Base-by-base conservation (phyloP, 441 rosid species). In the Croton setiger region DNA sequence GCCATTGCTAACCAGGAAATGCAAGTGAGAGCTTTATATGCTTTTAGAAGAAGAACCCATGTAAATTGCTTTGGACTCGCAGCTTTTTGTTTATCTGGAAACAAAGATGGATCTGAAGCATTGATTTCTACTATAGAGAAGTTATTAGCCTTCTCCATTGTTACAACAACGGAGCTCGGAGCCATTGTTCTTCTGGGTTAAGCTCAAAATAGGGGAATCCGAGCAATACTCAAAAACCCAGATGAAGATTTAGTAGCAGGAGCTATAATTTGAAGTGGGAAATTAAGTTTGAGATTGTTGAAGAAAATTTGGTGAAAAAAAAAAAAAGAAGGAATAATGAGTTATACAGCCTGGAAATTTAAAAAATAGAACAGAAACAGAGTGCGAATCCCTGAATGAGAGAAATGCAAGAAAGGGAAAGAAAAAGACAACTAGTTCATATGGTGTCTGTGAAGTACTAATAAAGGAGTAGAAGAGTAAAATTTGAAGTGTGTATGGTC, bases 51-150 rank as follows among this genome's bases (percentile, higher is more conserved):
- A 39, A 89, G 78, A 67, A 84, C 75, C 91, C 89, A 89, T 0
- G 89, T 79, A 77, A 86, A 82, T 51, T 89, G 96, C 71, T 86
- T 89, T 0, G 84, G 88, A 72, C 92, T 87, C 21, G 76, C 78
- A 14, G 85, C 79, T 67, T 87, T 89, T 7, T 84, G 78, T 39
- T 87, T 89, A 72, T 89, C 89, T 0, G 85, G 82, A 72, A 83
- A 71, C 74, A 84, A 71, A 3, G 81, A 57, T 23, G 83, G 69
- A 56, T 84, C 84, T 45, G 87, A 73, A 71, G 82, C 84, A 64
- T 86, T 81, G 75, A 82, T 72, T 67, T 87, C 88, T 14, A 79
- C 76, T 6, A 86, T 72, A 35, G 88, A 76, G 74, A 87, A 78
- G 51, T 58, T 70, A 72, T 81, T 80, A 7, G 89, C 85, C 80